Evolutionary conservation across 768 basidiomycete species (phyloP).

Genomic region (Trametes gibbosa): DNA sequence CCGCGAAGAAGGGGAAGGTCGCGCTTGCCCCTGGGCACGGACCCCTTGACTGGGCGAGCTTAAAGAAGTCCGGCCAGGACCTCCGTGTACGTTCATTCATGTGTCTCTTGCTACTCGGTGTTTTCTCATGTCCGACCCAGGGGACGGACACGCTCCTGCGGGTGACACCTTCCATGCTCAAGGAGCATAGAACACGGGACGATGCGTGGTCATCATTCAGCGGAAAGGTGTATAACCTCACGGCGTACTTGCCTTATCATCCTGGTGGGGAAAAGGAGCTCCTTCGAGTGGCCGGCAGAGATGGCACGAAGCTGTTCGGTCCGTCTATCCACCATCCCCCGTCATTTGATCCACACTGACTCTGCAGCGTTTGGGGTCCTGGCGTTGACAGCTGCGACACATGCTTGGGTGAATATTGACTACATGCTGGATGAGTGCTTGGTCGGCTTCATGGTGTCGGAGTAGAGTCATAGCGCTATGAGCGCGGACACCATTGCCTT

Average conservation of each 20-base stretch:
- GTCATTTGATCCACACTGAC: not conserved
- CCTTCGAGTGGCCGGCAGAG: constrained; percentile 92
- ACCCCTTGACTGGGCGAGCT: constrained; percentile 89
- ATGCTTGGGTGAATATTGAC: constrained; percentile 97
- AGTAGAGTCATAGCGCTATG: constrained; percentile 31
- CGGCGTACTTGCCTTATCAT: constrained; percentile 86
- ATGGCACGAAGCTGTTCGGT: constrained; percentile 96
- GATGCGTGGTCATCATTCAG: constrained; percentile 94
- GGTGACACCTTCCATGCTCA: constrained; percentile 74
- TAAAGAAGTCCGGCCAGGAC: constrained; percentile 80
- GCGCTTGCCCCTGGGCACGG: constrained; percentile 89
- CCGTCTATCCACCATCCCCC: constrained; percentile 27
- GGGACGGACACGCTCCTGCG: constrained; percentile 67
- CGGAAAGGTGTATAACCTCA: constrained; percentile 96
- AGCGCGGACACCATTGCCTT: not conserved
- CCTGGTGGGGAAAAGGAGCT: constrained; percentile 94
- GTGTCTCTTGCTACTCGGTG: not conserved
- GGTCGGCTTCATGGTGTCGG: constrained; percentile 84
- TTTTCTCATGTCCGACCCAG: constrained; percentile 37
- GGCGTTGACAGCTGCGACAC: constrained; percentile 64
- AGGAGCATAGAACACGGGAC: constrained; percentile 74
- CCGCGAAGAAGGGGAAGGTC: constrained; percentile 72
- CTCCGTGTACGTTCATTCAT: constrained; percentile 52
- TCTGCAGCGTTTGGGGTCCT: not conserved
- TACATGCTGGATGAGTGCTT: constrained; percentile 93